Conservation (phyloP, 805 yeast genomes). For the Yarrowia sp. region DNA sequence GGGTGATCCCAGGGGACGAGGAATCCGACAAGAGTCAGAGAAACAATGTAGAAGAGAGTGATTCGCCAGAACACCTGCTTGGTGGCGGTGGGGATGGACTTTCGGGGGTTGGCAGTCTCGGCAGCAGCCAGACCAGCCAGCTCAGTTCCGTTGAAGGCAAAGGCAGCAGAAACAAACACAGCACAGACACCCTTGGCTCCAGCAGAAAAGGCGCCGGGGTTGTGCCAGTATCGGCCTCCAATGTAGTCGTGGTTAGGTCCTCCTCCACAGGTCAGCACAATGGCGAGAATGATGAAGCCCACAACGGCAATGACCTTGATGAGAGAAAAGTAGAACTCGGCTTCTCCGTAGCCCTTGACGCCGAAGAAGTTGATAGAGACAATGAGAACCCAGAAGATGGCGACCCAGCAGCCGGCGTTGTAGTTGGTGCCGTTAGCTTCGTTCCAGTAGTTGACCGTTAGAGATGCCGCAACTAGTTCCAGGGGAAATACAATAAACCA, state of each 20-base stretch:
- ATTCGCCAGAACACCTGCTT: slow-evolving; percentile 83
- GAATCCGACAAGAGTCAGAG: slow-evolving; percentile 63
- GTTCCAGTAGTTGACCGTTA: slow-evolving; percentile 67
- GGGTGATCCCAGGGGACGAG: slow-evolving; percentile 67
- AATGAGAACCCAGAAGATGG: slow-evolving; percentile 61
- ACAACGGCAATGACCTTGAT: slow-evolving; percentile 66
- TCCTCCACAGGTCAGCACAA: slow-evolving; percentile 60
- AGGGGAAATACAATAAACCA: slow-evolving; percentile 70
- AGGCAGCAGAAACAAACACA: slow-evolving; percentile 74
- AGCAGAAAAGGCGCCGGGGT: slow-evolving; percentile 73
- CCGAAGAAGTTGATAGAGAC: slow-evolving; percentile 62
- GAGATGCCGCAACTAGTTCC: slow-evolving; percentile 69
- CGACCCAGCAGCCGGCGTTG: slow-evolving; percentile 65
- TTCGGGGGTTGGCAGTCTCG: slow-evolving; percentile 70
- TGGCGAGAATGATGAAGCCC: slow-evolving; percentile 69
- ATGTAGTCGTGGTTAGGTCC: slow-evolving; percentile 61
- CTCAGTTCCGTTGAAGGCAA: slow-evolving; percentile 76
- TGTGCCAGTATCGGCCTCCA: slow-evolving; percentile 64
- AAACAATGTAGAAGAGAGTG: slow-evolving; percentile 65
- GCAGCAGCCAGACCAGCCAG: slow-evolving; percentile 74
- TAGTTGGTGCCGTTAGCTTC: slow-evolving; percentile 64
- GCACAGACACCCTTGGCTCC: slow-evolving; percentile 74
- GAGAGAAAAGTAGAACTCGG: slow-evolving; percentile 66
- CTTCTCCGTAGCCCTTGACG: slow-evolving; percentile 70
- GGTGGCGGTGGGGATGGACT: slow-evolving; percentile 69